Evolutionary conservation across 257 asterid genomes (phyloP), one percentile per base, ranked within the genome.

Genomic region (Nicotiana obtusifolia): DNA sequence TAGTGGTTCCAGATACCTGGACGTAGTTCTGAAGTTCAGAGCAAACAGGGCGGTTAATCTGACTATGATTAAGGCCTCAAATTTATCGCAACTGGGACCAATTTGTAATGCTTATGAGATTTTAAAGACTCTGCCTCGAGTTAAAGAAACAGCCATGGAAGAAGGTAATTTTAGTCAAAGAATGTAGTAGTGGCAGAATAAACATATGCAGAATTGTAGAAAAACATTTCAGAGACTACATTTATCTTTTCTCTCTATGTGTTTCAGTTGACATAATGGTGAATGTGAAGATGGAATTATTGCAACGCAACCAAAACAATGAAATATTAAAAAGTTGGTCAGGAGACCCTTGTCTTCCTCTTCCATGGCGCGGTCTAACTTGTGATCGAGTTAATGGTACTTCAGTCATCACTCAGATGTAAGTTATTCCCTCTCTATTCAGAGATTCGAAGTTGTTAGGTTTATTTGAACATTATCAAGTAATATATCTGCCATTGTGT

Each of bases 321-420:
- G 87, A 87, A 83, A 64, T 86, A 56, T 79, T 90, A 69, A 79
- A 52, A 86, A 85, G 90, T 56, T 93, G 97, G 97, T 80, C 87
- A 3, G 92, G 95, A 71, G 93, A 93, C 69, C 97, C 97, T 30
- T 93, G 97, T 81, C 85, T 87, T 82, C 97, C 97, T 53, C 83
- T 81, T 87, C 89, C 90, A 52, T 91, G 97, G 97, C 86, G 81
- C 4, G 94, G 97, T 49, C 81, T 91, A 83, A 76, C 87, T 44
- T 93, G 97, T 83, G 91, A 83, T 66, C 67, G 33, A 52, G 56
- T 68, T 83, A 84, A 88, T 30, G 85, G 88, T 62, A 56, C 89
- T 82, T 79, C 86, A 61, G 83, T 84, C 80, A 84, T 91, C 83
- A 84, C 84, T 26, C 83, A 80, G 85, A 67, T 91, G 97, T 93